Conservation (phyloP, 192 early-diverging fungal species). For the Martensiomyces pterosporus region DNA sequence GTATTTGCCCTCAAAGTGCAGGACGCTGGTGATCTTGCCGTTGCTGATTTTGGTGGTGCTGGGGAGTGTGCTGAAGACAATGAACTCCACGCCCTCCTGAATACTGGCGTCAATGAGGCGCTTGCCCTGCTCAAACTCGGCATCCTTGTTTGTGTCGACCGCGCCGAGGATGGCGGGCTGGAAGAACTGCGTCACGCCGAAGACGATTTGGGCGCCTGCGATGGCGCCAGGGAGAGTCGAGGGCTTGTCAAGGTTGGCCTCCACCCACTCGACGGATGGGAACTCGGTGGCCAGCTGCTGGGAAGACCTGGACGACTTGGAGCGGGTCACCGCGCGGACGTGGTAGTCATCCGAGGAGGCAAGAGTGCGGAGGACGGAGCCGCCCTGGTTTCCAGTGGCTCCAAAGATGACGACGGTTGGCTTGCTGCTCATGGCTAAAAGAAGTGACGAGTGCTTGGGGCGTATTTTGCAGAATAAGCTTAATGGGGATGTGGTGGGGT, state of each 20-base stretch:
- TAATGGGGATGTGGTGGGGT: too few species aligned
- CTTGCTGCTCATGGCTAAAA: too few species aligned
- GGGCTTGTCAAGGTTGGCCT: slow-evolving; percentile 9
- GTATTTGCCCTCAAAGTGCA: slow-evolving; percentile 22
- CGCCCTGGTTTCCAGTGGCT: slow-evolving; percentile 23
- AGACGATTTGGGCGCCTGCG: slow-evolving; percentile 10
- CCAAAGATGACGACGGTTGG: slow-evolving; percentile 27
- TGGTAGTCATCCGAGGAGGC: slow-evolving; percentile 7
- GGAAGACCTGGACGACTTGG: not conserved
- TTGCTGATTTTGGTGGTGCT: slow-evolving; percentile 9
- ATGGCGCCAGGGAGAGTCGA: slow-evolving; percentile 3
- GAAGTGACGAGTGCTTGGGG: too few species aligned
- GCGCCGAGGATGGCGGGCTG: not conserved
- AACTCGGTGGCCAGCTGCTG: slow-evolving; percentile 4
- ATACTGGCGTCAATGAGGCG: slow-evolving; percentile 16
- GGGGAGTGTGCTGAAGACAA: slow-evolving; percentile 20
- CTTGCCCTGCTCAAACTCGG: slow-evolving; percentile 12
- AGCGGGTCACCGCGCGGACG: slow-evolving; percentile 16
- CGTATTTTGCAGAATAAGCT: too few species aligned
- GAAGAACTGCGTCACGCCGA: slow-evolving; percentile 22
- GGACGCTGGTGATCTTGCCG: slow-evolving; percentile 11
- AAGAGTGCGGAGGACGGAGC: slow-evolving; percentile 15
- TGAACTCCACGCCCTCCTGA: not conserved
- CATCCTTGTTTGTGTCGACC: not conserved
- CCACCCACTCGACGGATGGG: slow-evolving; percentile 12